phyloP scores from a whole-genome alignment of 345 rosid genomes.

The thale cress (Arabidopsis thaliana) region DNA sequence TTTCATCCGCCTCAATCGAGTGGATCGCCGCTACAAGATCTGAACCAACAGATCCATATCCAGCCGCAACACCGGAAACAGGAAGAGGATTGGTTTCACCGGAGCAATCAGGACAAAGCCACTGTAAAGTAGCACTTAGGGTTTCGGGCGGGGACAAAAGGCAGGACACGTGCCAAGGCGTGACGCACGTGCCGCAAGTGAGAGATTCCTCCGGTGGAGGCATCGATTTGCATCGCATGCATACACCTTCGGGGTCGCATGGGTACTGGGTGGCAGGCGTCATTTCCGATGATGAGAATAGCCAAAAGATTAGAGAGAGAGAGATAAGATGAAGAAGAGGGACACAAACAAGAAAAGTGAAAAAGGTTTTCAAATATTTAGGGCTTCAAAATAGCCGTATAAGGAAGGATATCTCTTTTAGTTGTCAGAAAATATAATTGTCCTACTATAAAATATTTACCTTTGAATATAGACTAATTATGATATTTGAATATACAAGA shows the following conservation, averaged over 20 bases:
- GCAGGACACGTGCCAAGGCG: neutral
- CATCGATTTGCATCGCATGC: neutral
- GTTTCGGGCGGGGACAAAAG: neutral
- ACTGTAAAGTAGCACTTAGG: neutral
- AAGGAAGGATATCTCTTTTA: neutral
- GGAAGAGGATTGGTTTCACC: neutral
- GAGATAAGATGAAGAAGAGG: neutral
- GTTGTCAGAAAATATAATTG: neutral
- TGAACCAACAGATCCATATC: neutral
- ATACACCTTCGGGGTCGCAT: neutral
- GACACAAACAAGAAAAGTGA: neutral
- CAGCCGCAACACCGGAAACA: neutral
- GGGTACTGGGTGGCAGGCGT: neutral
- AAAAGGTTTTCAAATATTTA: no score
- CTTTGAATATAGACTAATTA: neutral
- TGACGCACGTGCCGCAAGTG: neutral
- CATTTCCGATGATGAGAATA: neutral
- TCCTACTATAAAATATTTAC: neutral
- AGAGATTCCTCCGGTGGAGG: neutral
- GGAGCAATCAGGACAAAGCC: neutral
- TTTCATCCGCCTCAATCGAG: neutral
- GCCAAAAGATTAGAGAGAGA: neutral
- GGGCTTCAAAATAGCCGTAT: neutral
- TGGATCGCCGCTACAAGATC: neutral
- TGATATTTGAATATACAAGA: neutral